A percentile compares a stretch with the other conserved stretches of the same genome.
Conservation (phyloP, 441 rosid species). For the Melastoma candidum region DNA sequence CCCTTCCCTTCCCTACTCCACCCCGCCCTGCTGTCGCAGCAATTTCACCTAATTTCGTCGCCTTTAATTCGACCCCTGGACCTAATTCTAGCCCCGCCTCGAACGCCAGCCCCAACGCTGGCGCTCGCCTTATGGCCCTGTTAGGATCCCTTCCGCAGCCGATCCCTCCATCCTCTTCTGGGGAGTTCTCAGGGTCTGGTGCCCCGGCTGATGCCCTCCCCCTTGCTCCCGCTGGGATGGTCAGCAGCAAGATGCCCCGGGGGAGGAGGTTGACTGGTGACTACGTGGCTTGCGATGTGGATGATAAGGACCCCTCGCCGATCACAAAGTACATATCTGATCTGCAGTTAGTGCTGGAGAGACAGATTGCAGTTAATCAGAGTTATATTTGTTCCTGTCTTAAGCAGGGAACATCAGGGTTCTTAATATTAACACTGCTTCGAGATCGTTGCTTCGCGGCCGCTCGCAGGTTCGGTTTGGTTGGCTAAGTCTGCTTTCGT, state of each 20-base stretch:
- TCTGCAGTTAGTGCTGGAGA: constrained; percentile 67
- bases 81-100: too few species aligned
- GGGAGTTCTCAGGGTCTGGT: too few species aligned
- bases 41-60: too few species aligned
- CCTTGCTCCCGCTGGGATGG: constrained; percentile 10
- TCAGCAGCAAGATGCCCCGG: constrained; percentile 52
- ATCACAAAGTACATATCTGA: constrained; percentile 73
- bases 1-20: too few species aligned
- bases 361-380: constrained; percentile 80
- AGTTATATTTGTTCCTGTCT: constrained; percentile 78
- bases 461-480: constrained; percentile 52
- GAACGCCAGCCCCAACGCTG: too few species aligned
- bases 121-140: too few species aligned
- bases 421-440: constrained; percentile 77
- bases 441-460: constrained; percentile 72
- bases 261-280: constrained; percentile 53
- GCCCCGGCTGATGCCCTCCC: too few species aligned
- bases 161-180: too few species aligned
- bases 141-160: too few species aligned
- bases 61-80: too few species aligned
- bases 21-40: too few species aligned
- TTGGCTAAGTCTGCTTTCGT: neutral
- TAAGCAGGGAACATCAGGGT: constrained; percentile 77
- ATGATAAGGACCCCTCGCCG: constrained; percentile 51
- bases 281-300: constrained; percentile 38